These are phyloP conservation scores for Leccinum fibrillosum DNA, from an alignment of 768 basidiomycete genomes.

Conservation along the genomic window DNA sequence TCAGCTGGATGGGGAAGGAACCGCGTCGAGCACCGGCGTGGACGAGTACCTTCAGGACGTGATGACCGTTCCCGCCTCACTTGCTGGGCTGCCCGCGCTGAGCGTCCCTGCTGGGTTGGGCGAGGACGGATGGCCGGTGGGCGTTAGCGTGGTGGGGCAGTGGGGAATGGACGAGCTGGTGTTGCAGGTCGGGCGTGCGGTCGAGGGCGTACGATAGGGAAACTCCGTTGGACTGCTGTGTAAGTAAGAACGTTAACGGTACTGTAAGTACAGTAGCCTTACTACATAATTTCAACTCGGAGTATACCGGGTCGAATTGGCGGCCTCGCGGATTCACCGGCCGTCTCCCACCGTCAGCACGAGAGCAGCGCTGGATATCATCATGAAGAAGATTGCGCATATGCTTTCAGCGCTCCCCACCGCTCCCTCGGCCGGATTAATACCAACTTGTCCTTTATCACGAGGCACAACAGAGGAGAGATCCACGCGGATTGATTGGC, in stretches of 20 bases:
- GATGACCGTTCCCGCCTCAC: conserved; percentile 85
- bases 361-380: too few species aligned
- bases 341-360: too few species aligned
- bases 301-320: too few species aligned
- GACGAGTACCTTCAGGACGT: conserved; percentile 86
- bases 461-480: neutral
- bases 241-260: neutral
- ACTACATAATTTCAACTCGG: too few species aligned
- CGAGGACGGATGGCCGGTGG: conserved; percentile 75
- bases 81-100: conserved; percentile 85
- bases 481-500: neutral
- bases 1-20: neutral
- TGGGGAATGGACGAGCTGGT: conserved; percentile 77
- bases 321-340: too few species aligned
- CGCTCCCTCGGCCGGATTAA: too few species aligned
- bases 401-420: too few species aligned
- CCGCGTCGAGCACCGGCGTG: conserved; percentile 25
- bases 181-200: conserved; percentile 47
- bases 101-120: conserved; percentile 58
- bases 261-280: too few species aligned
- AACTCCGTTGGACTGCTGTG: neutral
- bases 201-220: conserved; percentile 32
- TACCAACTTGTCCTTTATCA: too few species aligned
- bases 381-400: too few species aligned
- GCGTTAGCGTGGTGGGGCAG: conserved; percentile 79